Base-by-base conservation (phyloP, 2,329 filamentous ascomycete species). In the Aspergillus phoenicis region DNA sequence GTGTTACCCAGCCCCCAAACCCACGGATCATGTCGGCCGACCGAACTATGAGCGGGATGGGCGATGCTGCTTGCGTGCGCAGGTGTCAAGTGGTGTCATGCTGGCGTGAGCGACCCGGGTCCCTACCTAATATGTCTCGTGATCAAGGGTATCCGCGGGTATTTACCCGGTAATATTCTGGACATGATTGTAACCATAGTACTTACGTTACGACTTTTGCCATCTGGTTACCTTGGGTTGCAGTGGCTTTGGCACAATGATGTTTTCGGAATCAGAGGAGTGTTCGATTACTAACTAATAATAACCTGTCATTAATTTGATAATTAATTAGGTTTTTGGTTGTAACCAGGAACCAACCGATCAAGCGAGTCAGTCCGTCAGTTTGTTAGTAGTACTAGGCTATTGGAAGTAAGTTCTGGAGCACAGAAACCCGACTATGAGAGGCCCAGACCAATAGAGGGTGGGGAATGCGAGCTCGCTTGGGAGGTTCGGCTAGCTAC, bases 11-110 rank as follows among this genome's bases (percentile, higher is more conserved):
- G 11, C 28, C 4, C 28, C 10, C 28, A 10, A 20, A 51, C 3
- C 47, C 47, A 51, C 30, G 47, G 47, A 20, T 51, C 47, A 51
- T n/a, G 10, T 13, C 26, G 30, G 33, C 26, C 26, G 15, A 51
- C 26, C 47, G 30, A 11, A 51, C 47, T n/a, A 51, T 49, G 22
- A 11, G 47, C 26, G 20, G 20, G 20, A 20, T 20, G 20, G 20
- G 20, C 20, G 20, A 20, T 30, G 26, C 15, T 51, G 28, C 22
- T 6, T 15, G 43, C 17, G 24, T 55, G 38, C 11, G 33, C 11
- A 36, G 33, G 52, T 45, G n/a, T 55, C 39, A 47, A 56, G 28
- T 56, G 28, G 53, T 47, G 53, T 45, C 53, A 56, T 47, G 8
- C 15, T 55, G 39, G 52, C 15, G 17, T 47, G 52, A 45, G n/a